Base-by-base conservation (phyloP, 179 eudicot genomes). In the Nepenthes alata region DNA sequence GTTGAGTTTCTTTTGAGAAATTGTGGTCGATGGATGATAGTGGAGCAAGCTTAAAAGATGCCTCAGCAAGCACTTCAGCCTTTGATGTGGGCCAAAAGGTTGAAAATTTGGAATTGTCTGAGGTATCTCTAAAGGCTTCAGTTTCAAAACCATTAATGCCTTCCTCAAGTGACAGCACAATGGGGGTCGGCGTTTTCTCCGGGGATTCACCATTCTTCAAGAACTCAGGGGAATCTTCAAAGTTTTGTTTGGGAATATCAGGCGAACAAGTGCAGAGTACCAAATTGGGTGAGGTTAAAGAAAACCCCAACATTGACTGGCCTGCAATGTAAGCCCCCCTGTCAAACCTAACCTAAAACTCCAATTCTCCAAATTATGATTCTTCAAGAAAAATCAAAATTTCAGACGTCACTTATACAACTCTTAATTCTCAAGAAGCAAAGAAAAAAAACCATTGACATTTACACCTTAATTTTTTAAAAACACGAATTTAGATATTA, bases 81-180 rank as follows among this genome's bases (percentile, higher is more conserved):
- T 68, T 71, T 10, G 70, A 53, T 52, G 60, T 13, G 35, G 59
- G 70, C 86, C 79, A 74, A 58, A 73, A 70, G 11, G 79, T 65
- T 6, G 80, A 73, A 60, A 68, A 67, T 10, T 70, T 78, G 35
- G 74, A 63, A 57, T 69, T 64, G 38, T 72, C 71, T 51, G 75
- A 73, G 54, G 57, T 64, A 61, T 65, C 69, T 50, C 58, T 59
- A 41, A 65, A 64, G 53, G 66, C 67, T 14, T 71, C 63, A 15
- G 64, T 59, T 75, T 83, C 70, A 47, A 82, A 67, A 8, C 93
- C 97, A 57, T 87, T 66, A 16, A 91, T 88, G 57, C 95, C 97
- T 70, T 91, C 82, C 69, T 88, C 97, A 68, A 91, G 71, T 47
- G 97, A 91, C 63, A 90, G 63, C 64, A 81, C 89, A 64, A 81